phyloP scores from a whole-genome alignment of 2,329 filamentous ascomycete species.

The Hymenoscyphus fructigenus region DNA sequence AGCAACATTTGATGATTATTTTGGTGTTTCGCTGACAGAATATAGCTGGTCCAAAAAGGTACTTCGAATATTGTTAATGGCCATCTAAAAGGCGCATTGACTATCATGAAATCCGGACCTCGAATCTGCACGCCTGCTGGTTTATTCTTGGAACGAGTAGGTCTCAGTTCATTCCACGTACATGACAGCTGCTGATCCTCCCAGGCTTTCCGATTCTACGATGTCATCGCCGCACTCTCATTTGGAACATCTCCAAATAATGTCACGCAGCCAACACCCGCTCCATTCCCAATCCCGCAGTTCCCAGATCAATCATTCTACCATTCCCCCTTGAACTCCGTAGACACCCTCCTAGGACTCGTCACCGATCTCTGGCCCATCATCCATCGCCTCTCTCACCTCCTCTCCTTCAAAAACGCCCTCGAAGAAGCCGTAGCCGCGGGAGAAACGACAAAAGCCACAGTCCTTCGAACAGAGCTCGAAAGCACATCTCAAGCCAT shows the following conservation, averaged over 20 bases:
- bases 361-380: conserved; percentile 63
- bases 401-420: conserved; percentile 52
- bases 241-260: conserved; percentile 58
- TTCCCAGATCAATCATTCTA: conserved; percentile 42
- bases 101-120: conserved; percentile 54
- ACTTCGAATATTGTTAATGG: conserved; percentile 59
- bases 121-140: conserved; percentile 50
- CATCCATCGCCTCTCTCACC: conserved; percentile 58
- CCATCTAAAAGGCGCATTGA: conserved; percentile 61
- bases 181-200: neutral
- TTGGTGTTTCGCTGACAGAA: conserved; percentile 9
- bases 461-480: conserved; percentile 31
- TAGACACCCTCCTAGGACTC: conserved; percentile 55
- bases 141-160: conserved; percentile 58
- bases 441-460: conserved; percentile 38
- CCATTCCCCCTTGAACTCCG: conserved; percentile 49
- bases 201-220: conserved; percentile 64
- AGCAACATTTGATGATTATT: conserved; percentile 29
- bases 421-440: conserved; percentile 46
- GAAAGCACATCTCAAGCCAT: conserved; percentile 50
- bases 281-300: conserved; percentile 48
- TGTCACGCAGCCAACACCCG: conserved; percentile 47
- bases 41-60: conserved; percentile 59
- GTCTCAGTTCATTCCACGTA: conserved; percentile 15
- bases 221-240: conserved; percentile 63